Conservation (phyloP, 768 basidiomycete species). For the Phaeotremella skinneri region DNA sequence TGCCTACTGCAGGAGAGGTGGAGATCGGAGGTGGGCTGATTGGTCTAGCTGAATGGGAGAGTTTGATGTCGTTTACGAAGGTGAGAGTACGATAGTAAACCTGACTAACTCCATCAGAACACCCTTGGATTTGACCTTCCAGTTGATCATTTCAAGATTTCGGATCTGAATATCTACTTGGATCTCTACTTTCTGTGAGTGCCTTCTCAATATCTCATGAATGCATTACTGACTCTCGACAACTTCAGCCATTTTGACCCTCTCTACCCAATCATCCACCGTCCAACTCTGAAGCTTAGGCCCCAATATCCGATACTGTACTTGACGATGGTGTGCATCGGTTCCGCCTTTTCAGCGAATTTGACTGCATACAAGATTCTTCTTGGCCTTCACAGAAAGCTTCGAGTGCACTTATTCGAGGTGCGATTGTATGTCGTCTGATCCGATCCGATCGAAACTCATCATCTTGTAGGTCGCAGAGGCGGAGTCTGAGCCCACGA, state of each 20-base stretch:
- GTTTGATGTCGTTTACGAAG: neutral
- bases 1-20: neutral
- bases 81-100: no score
- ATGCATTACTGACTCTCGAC: neutral
- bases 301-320: conserved; percentile 4
- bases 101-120: no score
- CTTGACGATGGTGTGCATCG: conserved; percentile 9
- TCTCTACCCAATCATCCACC: conserved; percentile 10
- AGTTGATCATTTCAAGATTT: neutral
- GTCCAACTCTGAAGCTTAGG: conserved; percentile 6
- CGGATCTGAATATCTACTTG: conserved; percentile 11
- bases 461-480: conserved; percentile 4
- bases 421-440: no score
- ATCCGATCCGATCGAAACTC: no score
- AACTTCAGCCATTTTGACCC: conserved; percentile 9
- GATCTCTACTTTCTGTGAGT: conserved; percentile 12
- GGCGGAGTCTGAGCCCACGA: neutral
- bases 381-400: conserved; percentile 4
- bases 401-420: conserved; percentile 5
- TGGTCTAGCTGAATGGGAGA: neutral
- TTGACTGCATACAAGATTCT: neutral
- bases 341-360: conserved; percentile 3
- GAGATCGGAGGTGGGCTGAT: neutral
- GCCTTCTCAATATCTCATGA: no score
- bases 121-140: neutral